Percentiles rank a stretch among this genome's conserved stretches.
phyloP scores from a whole-genome alignment of 768 basidiomycete species.

The Auricularia sp. region DNA sequence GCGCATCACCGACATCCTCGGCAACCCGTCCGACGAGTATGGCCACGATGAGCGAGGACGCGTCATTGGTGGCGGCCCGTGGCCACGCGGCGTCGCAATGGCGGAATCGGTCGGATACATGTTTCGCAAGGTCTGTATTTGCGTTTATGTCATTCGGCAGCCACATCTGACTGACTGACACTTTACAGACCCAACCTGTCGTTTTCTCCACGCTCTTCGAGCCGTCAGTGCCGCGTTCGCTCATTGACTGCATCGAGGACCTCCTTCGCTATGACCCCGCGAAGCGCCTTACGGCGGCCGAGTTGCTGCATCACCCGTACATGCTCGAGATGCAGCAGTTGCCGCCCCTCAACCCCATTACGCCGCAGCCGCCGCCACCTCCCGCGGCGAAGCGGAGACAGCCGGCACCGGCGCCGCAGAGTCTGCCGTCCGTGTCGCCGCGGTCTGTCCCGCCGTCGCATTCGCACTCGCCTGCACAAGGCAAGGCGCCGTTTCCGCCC shows the following conservation, averaged over 20 bases:
- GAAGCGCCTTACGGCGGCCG: conserved; percentile 70
- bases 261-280: conserved; percentile 89
- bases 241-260: conserved; percentile 88
- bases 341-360: conserved; percentile 7
- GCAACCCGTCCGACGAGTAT: conserved; percentile 81
- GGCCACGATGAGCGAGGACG: conserved; percentile 62
- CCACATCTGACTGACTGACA: neutral
- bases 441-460: conserved; percentile 41
- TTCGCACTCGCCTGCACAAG: conserved; percentile 32
- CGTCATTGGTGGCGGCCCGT: conserved; percentile 75
- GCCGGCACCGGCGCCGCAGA: conserved; percentile 11
- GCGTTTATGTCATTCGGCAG: conserved; percentile 15
- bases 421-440: conserved; percentile 31
- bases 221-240: conserved; percentile 59
- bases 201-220: conserved; percentile 70
- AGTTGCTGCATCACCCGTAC: conserved; percentile 86
- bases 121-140: conserved; percentile 66
- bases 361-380: conserved; percentile 53
- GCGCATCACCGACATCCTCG: conserved; percentile 85
- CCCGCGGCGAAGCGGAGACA: conserved; percentile 18
- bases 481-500: conserved; percentile 28
- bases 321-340: conserved; percentile 53
- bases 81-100: conserved; percentile 79
- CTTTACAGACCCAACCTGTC: conserved; percentile 47
- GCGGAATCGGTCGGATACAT: conserved; percentile 76